These are phyloP conservation scores for Pichia kluyveri DNA, from an alignment of 805 yeast species.

Conservation along the genomic window DNA sequence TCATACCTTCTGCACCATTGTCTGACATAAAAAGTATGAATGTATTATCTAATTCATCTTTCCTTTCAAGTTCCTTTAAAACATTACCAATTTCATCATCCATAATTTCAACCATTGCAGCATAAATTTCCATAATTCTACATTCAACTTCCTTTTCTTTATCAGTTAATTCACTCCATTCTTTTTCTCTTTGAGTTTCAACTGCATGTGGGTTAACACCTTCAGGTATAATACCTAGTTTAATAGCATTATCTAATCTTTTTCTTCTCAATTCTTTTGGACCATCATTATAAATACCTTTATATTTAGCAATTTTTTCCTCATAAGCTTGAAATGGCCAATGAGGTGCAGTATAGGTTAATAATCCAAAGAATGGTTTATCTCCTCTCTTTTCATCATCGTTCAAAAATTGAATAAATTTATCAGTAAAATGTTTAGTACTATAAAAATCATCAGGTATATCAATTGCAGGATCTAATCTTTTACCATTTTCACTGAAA, in stretches of 20 bases:
- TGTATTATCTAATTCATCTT: conserved; percentile 44
- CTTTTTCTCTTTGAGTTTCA: conserved; percentile 31
- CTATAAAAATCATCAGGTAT: conserved; percentile 42
- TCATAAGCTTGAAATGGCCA: conserved; percentile 60
- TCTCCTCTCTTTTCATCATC: conserved; percentile 25
- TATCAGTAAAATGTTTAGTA: conserved; percentile 36
- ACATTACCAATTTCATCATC: conserved; percentile 46
- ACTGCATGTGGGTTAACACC: conserved; percentile 37
- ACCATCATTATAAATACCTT: conserved; percentile 39
- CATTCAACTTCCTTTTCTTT: conserved; percentile 31
- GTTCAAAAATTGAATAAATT: conserved; percentile 25
- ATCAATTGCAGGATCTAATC: conserved; percentile 25
- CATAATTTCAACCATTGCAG: conserved; percentile 54
- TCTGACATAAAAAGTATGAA: conserved; percentile 52
- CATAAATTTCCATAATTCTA: conserved; percentile 46
- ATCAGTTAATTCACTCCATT: conserved; percentile 35
- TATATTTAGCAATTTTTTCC: conserved; percentile 37
- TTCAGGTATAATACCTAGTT: conserved; percentile 38
- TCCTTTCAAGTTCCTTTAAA: conserved; percentile 30
- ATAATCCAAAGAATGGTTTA: conserved; percentile 45
- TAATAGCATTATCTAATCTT: conserved; percentile 32
- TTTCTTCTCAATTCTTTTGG: conserved; percentile 33
- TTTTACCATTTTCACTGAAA: conserved; percentile 31
- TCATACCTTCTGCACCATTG: conserved; percentile 58
- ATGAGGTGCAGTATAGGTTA: conserved; percentile 58